Evolutionary conservation across 2,329 filamentous ascomycete species (phyloP), one percentile per base, ranked within the genome.

Genomic region (Trichoderma gracile): DNA sequence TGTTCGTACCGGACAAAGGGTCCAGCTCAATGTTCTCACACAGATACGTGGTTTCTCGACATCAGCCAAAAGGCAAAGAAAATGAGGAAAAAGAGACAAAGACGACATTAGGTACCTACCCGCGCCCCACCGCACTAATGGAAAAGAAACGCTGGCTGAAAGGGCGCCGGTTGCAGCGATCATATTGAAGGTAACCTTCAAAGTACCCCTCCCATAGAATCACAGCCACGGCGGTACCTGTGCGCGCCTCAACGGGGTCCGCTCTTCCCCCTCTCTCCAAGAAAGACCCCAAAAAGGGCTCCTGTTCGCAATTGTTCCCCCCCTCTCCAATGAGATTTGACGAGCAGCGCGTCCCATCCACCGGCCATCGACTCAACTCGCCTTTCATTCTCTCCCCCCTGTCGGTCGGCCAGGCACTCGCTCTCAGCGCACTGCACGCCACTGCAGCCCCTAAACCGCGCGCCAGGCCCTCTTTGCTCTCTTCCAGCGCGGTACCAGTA

Each of bases 401-500:
- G 47, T 33, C 47, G 15, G 17, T 27, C 45, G 46, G 47, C 55
- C 30, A 30, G 30, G 30, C 30, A 30, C 30, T 30, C 30, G 30
- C 9, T 30, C 30, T 9, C 8, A 2, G 6, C 8, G 9, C 8
- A 21, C 25, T 60, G 55, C 54, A 64, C 33, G 54, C 54, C 55
- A 52, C 63, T 56, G 49, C 46, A 64, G 43, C 61, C 59, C 59
- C 59, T 63, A 63, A 63, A 55, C 59, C 52, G 59, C 59, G 58
- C 58, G 58, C 58, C 58, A 61, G 58, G 52, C 40, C 43, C 50
- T 49, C 23, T 53, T 53, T 25, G 25, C 25, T 5, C 25, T 25
- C 25, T 30, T 30, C 30, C 30, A 30, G 30, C 23, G 14, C 23
- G 17, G 49, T 61, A n/a, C n/a, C n/a, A n/a, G n/a, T n/a, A n/a